A percentile compares a stretch with the other conserved stretches of the same genome.
These are phyloP conservation scores for Flaveria floridana DNA, from an alignment of 140 eudicot genomes.

Conservation along the genomic window DNA sequence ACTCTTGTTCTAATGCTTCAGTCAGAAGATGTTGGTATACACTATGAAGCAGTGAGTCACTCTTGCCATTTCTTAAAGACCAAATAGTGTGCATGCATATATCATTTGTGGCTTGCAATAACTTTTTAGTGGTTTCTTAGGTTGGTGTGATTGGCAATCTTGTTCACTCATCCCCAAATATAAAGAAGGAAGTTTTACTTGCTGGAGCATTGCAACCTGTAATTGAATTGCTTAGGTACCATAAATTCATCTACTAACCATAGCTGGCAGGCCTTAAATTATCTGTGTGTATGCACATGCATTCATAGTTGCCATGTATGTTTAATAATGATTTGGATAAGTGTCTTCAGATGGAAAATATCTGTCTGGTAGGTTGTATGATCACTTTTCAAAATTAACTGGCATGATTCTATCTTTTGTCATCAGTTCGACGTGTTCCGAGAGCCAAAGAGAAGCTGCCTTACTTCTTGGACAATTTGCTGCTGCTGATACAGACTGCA, in stretches of 20 bases:
- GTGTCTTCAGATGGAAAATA: background rate
- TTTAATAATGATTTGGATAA: background rate
- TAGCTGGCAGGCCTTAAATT: background rate
- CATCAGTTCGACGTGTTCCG: constrained; percentile 76
- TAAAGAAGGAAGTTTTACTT: constrained; percentile 75
- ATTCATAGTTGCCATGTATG: background rate
- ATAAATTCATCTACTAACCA: background rate
- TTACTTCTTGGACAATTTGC: constrained; percentile 96
- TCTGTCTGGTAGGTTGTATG: background rate
- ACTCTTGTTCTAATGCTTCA: constrained; percentile 80
- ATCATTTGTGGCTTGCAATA: constrained; percentile 9
- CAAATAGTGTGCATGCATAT: constrained; percentile 25
- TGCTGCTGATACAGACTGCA: constrained; percentile 92
- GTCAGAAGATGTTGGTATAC: constrained; percentile 79
- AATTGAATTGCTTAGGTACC: constrained; percentile 73
- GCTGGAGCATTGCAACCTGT: constrained; percentile 98
- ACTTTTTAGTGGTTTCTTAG: constrained; percentile 33
- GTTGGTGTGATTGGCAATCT: constrained; percentile 98
- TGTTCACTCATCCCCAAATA: constrained; percentile 81
- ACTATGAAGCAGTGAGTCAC: constrained; percentile 85
- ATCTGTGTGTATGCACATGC: constrained; percentile 1
- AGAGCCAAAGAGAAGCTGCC: constrained; percentile 98
- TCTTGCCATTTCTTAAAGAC: background rate
- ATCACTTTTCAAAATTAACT: background rate
- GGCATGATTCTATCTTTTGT: background rate